Evolutionary conservation across 2,329 filamentous ascomycete species (phyloP), one percentile per base, ranked within the genome.

Genomic region (Thelonectria rubi): DNA sequence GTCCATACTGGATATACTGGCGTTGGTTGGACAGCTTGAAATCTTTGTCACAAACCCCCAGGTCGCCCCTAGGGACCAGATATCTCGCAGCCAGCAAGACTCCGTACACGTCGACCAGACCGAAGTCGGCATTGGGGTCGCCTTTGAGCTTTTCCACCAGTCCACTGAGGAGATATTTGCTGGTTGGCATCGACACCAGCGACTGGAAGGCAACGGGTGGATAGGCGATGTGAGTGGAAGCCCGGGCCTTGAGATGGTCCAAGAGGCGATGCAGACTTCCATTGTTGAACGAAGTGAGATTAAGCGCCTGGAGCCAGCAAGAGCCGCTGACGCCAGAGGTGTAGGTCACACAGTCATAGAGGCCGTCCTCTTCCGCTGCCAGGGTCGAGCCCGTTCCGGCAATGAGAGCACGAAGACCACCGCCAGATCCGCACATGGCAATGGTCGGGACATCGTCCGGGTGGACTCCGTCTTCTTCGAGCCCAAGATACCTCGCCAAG

Each of bases 291-390:
- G 92, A 92, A 5, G 76, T 76, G 72, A 95, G 89, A 74, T 92
- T 97, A 4, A 99, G 82, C 0, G 91, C 84, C 75, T 98, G 94
- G 6, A 98, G 83, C 95, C 95, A 99, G 76, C 95, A 98, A 65
- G 92, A 96, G 0, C 95, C 95, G 73, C 93, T 97, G 50, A 99
- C 95, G 1, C 95, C 95, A 5, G 94, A 93, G 0, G 93, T 97
- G 73, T 99, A 99, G 1, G 94, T 98, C 11, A 92, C 86, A 74
- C 95, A 98, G 77, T 97, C 94, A 74, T 97, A 96, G 0, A 99
- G 81, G 0, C 95, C 95, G 59, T 91, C 91, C 74, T 97, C 91
- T 62, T 93, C 88, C 0, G 93, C 86, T 3, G 93, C 94, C 10
- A 95, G 82, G 63, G 96, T 89, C 0, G 94, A 97, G 0, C 94